A percentile compares a stretch with the other conserved stretches of the same genome.
Conservation (phyloP, 176 grass and related monocot species). For the Paspalum vaginatum region DNA sequence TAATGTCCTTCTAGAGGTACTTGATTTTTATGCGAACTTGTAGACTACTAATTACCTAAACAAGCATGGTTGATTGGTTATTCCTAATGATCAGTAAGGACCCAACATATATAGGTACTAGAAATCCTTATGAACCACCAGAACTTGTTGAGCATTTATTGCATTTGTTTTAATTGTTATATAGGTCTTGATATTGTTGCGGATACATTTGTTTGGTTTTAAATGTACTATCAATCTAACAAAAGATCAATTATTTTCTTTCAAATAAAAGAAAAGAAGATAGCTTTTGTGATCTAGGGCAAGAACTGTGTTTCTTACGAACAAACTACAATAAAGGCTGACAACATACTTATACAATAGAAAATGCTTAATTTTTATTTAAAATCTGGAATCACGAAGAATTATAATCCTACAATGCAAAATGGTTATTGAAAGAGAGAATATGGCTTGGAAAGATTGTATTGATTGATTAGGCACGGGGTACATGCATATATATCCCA, state of each 20-base stretch:
- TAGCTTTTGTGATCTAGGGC: background rate
- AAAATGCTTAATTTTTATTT: background rate
- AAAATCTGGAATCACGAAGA: background rate
- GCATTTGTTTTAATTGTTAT: background rate
- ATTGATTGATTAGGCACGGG: too few relatives aligned
- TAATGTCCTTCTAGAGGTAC: slow-evolving; percentile 36
- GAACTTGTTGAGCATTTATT: background rate
- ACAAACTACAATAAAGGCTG: background rate
- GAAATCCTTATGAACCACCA: background rate
- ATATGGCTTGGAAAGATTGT: too few relatives aligned
- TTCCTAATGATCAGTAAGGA: background rate
- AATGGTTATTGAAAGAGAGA: too few relatives aligned
- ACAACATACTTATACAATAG: background rate
- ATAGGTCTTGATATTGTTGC: background rate
- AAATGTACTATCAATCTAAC: background rate
- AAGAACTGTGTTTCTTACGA: background rate
- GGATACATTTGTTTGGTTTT: background rate
- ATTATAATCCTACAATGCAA: background rate
- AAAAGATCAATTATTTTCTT: background rate
- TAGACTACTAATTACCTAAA: background rate
- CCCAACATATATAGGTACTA: background rate
- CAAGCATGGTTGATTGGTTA: background rate
- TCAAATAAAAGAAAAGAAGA: background rate
- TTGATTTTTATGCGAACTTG: background rate
- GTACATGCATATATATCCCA: too few relatives aligned